Conservation (phyloP, 2,329 filamentous ascomycete species). For the Sclerotiophoma versabilis region DNA sequence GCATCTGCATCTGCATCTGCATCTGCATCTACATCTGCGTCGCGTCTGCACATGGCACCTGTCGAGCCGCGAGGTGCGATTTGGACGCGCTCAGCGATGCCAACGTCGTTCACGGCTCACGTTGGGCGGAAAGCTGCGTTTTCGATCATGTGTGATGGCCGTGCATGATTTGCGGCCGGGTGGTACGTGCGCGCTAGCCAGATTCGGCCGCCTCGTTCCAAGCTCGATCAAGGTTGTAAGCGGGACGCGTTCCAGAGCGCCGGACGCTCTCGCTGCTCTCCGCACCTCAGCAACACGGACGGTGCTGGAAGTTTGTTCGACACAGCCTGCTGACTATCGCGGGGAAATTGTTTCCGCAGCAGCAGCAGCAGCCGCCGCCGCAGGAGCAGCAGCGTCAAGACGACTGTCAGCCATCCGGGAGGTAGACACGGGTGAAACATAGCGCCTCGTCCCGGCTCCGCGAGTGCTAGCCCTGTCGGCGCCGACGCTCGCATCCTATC, state of each 20-base stretch:
- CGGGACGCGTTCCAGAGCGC: background rate
- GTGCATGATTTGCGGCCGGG: constrained; percentile 26
- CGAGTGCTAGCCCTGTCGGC: constrained; percentile 29
- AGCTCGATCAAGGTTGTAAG: constrained; percentile 8
- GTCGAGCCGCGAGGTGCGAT: constrained; percentile 2
- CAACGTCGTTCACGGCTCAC: constrained; percentile 12
- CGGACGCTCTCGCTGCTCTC: background rate
- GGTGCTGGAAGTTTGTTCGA: background rate
- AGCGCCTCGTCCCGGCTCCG: constrained; percentile 45
- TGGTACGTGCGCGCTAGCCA: constrained; percentile 25
- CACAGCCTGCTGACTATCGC: constrained; percentile 11
- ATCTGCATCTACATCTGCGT: too few relatives aligned
- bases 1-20: background rate
- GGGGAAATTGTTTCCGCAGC: constrained; percentile 17
- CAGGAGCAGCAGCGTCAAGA: too few relatives aligned
- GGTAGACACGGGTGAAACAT: constrained; percentile 42
- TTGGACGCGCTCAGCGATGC: background rate
- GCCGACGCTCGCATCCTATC: constrained; percentile 19
- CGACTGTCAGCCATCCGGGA: constrained; percentile 16
- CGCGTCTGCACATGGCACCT: too few relatives aligned
- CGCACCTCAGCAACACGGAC: background rate
- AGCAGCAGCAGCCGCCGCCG: too few relatives aligned
- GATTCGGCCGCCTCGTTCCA: constrained; percentile 7
- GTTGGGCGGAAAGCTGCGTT: constrained; percentile 18
- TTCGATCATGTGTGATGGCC: constrained; percentile 26